A percentile compares a stretch with the other conserved stretches of the same genome.
These are phyloP conservation scores for Vanilla planifolia DNA, from an alignment of 106 monocot genomes.

Conservation along the genomic window DNA sequence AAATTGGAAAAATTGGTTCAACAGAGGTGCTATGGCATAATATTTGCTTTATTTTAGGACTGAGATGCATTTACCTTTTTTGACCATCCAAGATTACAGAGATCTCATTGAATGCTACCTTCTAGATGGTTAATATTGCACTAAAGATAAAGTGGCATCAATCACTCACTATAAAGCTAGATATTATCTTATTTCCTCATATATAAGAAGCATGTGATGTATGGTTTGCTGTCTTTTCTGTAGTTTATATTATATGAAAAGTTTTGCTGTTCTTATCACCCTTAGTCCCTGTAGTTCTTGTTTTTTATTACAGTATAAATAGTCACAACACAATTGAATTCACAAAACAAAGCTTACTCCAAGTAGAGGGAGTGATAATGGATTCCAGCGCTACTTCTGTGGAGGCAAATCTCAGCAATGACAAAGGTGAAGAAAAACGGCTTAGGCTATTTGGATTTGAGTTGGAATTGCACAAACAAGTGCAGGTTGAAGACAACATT, in stretches of 20 bases:
- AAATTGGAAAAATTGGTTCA: constrained; percentile 2
- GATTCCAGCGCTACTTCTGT: not conserved
- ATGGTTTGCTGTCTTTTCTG: constrained; percentile 1
- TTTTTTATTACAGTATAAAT: constrained; percentile 12
- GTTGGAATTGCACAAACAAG: constrained; percentile 7
- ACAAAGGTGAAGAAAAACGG: constrained; percentile 27
- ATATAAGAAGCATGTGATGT: not conserved
- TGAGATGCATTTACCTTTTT: constrained; percentile 14
- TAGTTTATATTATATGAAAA: constrained; percentile 4
- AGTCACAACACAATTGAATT: constrained; percentile 5
- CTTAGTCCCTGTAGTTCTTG: not conserved
- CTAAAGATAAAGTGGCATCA: constrained; percentile 15
- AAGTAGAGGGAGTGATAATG: constrained; percentile 5
- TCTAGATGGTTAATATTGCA: constrained; percentile 4
- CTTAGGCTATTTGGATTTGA: constrained; percentile 58
- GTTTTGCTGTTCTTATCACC: not conserved
- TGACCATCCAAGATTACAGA: constrained; percentile 18
- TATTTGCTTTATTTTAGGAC: constrained; percentile 8
- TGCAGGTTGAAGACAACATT: not conserved
- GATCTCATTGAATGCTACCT: constrained; percentile 14
- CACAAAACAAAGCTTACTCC: not conserved
- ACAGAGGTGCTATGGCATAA: constrained; percentile 2
- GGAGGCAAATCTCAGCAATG: not conserved
- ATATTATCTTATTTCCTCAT: not conserved
- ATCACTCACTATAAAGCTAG: constrained; percentile 11